A percentile compares a stretch with the other conserved stretches of the same genome.
phyloP scores from a whole-genome alignment of 352 stramenopile species.

The Phytophthora agathidicida region DNA sequence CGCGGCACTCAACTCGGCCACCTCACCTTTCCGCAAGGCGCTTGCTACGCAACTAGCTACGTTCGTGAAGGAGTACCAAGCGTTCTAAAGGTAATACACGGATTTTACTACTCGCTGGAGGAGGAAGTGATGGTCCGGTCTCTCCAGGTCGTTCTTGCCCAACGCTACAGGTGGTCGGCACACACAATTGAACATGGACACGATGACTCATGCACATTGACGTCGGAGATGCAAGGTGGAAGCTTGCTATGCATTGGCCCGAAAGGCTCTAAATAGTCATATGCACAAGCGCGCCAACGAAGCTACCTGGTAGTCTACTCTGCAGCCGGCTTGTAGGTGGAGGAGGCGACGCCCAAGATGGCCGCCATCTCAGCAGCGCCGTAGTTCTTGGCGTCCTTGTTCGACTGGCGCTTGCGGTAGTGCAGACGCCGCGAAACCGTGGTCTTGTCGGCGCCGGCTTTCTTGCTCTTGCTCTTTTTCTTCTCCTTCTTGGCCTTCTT shows the following conservation, averaged over 20 bases:
- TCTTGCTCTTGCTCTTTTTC: conserved; percentile 76
- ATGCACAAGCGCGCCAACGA: conserved; percentile 1
- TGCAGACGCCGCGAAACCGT: conserved; percentile 73
- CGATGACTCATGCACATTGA: too few relatives aligned
- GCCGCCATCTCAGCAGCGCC: conserved; percentile 83
- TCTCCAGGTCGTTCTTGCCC: not conserved
- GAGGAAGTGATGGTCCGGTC: not conserved
- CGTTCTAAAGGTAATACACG: conserved; percentile 58
- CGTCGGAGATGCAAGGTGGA: not conserved
- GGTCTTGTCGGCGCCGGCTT: conserved; percentile 34
- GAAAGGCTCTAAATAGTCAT: conserved; percentile 39
- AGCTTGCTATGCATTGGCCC: conserved; percentile 32
- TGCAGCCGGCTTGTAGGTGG: conserved; percentile 26
- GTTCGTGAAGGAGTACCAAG: conserved; percentile 82
- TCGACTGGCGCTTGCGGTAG: conserved; percentile 81
- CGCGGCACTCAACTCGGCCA: conserved; percentile 49
- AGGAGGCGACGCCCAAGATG: conserved; percentile 81
- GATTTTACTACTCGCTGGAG: not conserved
- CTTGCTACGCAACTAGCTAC: conserved; percentile 50
- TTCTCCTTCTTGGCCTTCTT: conserved; percentile 67
- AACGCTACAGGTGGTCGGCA: too few relatives aligned
- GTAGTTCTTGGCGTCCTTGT: conserved; percentile 90
- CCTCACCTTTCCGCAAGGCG: conserved; percentile 68
- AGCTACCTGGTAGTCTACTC: conserved; percentile 15
- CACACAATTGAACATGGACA: too few relatives aligned